Evolutionary conservation across 345 rosid genomes (phyloP).

Genomic region (Pelargonium nanum): DNA sequence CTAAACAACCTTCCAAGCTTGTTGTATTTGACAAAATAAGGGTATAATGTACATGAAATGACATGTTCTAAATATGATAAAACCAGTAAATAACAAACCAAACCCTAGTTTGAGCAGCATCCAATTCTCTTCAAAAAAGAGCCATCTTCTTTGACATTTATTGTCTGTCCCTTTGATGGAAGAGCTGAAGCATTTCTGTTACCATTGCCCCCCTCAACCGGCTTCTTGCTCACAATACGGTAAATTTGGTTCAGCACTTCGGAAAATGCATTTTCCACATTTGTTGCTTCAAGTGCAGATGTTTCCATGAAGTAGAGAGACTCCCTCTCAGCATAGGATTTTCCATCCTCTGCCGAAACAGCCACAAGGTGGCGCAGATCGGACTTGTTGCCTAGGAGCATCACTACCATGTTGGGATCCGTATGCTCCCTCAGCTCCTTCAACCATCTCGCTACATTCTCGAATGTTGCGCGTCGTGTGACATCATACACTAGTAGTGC

Average conservation of each 20-base stretch:
- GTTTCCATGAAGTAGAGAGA: constrained; percentile 44
- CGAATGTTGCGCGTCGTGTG: constrained; percentile 37
- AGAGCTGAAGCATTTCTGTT: constrained; percentile 17
- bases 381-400: constrained; percentile 47
- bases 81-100: neutral
- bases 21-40: neutral
- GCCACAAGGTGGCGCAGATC: constrained; percentile 44
- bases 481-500: constrained; percentile 47
- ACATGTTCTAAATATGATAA: no score
- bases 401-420: constrained; percentile 40
- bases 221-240: constrained; percentile 36
- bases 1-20: no score
- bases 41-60: neutral
- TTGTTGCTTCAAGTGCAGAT: constrained; percentile 38
- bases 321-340: constrained; percentile 36
- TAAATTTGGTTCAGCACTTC: constrained; percentile 43
- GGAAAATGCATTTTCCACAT: constrained; percentile 40
- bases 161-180: constrained; percentile 29
- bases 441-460: constrained; percentile 39
- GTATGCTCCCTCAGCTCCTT: constrained; percentile 41
- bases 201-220: constrained; percentile 33
- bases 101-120: constrained; percentile 27
- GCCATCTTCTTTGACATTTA: constrained; percentile 32
- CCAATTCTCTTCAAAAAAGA: constrained; percentile 22
- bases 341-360: constrained; percentile 31